phyloP scores from a whole-genome alignment of 164 flowering plant genomes.

The Euptelea pleiosperma region DNA sequence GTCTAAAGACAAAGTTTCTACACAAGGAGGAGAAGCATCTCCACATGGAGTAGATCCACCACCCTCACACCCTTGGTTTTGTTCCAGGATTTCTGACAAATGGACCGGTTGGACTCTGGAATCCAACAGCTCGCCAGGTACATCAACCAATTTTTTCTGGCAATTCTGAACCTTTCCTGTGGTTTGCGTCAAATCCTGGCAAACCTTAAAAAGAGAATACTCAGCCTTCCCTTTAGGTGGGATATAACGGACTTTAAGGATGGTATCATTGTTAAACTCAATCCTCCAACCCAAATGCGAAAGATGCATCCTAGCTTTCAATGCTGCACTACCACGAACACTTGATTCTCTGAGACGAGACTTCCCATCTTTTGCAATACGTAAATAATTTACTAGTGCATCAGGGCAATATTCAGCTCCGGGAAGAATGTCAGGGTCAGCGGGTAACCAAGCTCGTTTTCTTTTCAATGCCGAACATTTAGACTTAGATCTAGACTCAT shows the following conservation, averaged over 20 bases:
- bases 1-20: background rate
- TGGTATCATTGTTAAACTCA: slow-evolving; percentile 20
- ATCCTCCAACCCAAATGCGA: slow-evolving; percentile 59
- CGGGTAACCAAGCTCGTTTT: slow-evolving; percentile 5
- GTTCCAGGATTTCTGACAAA: background rate
- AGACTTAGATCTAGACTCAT: background rate
- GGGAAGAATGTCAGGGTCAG: slow-evolving; percentile 5
- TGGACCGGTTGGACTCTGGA: slow-evolving; percentile 8
- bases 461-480: background rate
- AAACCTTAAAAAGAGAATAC: slow-evolving; percentile 39
- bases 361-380: background rate
- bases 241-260: slow-evolving; percentile 29
- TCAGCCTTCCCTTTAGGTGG: slow-evolving; percentile 42
- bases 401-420: slow-evolving; percentile 15
- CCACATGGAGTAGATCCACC: background rate
- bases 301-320: slow-evolving; percentile 51
- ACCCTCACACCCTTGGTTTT: slow-evolving; percentile 2
- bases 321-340: slow-evolving; percentile 15
- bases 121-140: slow-evolving; percentile 7
- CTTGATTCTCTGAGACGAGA: no score
- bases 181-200: slow-evolving; percentile 20
- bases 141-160: slow-evolving; percentile 24
- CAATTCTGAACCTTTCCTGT: background rate
- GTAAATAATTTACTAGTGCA: slow-evolving; percentile 37
- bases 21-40: background rate